Base-by-base conservation (phyloP, 495 filamentous ascomycete genomes). In the Trypethelium eluteriae region DNA sequence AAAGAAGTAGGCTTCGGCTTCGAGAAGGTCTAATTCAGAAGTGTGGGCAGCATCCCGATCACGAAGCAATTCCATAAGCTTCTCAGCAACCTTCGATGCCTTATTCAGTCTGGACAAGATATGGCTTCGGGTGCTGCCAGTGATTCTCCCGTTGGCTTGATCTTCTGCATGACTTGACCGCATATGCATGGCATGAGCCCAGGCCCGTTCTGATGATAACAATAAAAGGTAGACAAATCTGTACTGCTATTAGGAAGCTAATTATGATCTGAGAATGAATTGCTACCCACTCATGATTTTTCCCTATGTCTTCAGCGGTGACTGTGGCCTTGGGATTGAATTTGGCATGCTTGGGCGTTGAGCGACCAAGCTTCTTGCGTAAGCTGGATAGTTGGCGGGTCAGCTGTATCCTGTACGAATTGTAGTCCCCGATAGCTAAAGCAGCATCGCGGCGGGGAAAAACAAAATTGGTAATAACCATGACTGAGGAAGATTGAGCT, bases 181-280 rank as follows among this genome's bases (percentile, higher is more conserved):
- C 83, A 97, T 91, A 70, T 89, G 83, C 92, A 96, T 94, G 63
- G 93, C 95, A 74, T 96, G 87, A 1, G 95, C 95, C 92, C 95
- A 98, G 63, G 95, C 91, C 69, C 95, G 84, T 79, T 99, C 95
- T 66, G 92, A 84, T 39, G 87, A 88, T 69, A 96, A 84, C 64
- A 99, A 83, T 50, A 93, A 81, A 50, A 96, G 83, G 67, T 91
- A 82, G 47, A 89, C 85, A 74, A 88, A 93, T 72, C 93, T 96
- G 46, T 4, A 36, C 66, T 18, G 2, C 18, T 10, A 25, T 2
- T 38, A 62, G 25, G 16, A 0, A 14, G 25, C 7, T 16, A 14
- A 4, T 25, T 9, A 14, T 9, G 32, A 65, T 44, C 34, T 36
- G 0, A 6, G 4, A 6, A 7, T 18, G 5, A 4, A 47, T 3